phyloP scores from a whole-genome alignment of 371 early-diverging fungal species.

The Saksenaea vasiformis region DNA sequence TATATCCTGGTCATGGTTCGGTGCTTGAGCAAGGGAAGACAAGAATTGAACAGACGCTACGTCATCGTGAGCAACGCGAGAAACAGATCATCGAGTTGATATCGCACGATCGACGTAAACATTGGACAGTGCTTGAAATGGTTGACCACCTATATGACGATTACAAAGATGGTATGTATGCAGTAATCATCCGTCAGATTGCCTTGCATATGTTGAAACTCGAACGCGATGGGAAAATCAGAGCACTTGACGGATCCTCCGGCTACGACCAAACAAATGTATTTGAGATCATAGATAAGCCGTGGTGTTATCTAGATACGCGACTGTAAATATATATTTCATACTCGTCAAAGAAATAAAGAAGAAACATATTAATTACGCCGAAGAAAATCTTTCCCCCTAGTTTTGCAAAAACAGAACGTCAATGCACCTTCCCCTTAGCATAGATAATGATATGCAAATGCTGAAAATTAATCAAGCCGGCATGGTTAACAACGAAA shows the following conservation, averaged over 20 bases:
- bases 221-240: slow-evolving; percentile 16
- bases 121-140: slow-evolving; percentile 25
- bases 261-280: slow-evolving; percentile 6
- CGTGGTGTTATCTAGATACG: slow-evolving; percentile 10
- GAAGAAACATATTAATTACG: too few species aligned
- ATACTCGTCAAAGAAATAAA: neutral
- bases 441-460: too few species aligned
- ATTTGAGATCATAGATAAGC: slow-evolving; percentile 14
- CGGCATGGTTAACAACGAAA: neutral
- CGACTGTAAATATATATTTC: neutral
- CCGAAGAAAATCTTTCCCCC: too few species aligned
- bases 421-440: too few species aligned
- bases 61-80: slow-evolving; percentile 25
- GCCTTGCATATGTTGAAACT: slow-evolving; percentile 23
- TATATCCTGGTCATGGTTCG: slow-evolving; percentile 65
- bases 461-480: too few species aligned
- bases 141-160: slow-evolving; percentile 3
- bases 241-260: neutral
- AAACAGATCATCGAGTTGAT: slow-evolving; percentile 31
- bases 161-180: slow-evolving; percentile 7
- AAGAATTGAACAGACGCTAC: slow-evolving; percentile 27
- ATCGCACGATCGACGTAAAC: slow-evolving; percentile 12
- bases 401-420: too few species aligned
- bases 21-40: slow-evolving; percentile 26
- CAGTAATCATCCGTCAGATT: slow-evolving; percentile 19